Evolutionary conservation across 1,139 yeast species (phyloP).

Genomic region (Lodderomyces parapsilosis): DNA sequence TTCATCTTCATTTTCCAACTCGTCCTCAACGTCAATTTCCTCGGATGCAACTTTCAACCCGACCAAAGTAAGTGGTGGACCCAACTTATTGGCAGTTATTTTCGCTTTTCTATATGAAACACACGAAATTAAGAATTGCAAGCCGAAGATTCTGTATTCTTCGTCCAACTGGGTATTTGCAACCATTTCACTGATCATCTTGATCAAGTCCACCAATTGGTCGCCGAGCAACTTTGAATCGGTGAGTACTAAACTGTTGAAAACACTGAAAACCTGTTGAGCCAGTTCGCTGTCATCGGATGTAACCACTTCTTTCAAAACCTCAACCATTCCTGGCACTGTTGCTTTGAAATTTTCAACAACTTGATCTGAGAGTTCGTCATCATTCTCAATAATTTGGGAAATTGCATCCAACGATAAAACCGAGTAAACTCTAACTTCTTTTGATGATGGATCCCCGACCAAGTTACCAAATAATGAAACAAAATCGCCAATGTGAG

Average conservation of each 20-base stretch:
- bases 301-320: constrained; percentile 71
- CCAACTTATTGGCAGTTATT: constrained; percentile 63
- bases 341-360: constrained; percentile 63
- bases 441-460: constrained; percentile 63
- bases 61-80: constrained; percentile 72
- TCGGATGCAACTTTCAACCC: constrained; percentile 81
- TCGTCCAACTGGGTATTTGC: constrained; percentile 67
- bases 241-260: constrained; percentile 73
- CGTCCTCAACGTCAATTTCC: constrained; percentile 70
- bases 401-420: constrained; percentile 80
- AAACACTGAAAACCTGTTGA: constrained; percentile 77
- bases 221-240: constrained; percentile 82
- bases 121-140: constrained; percentile 81
- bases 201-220: constrained; percentile 64
- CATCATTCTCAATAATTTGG: constrained; percentile 59
- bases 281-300: constrained; percentile 73
- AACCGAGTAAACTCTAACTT: constrained; percentile 80
- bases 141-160: constrained; percentile 79
- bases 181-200: constrained; percentile 75
- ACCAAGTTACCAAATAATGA: constrained; percentile 67
- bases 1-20: constrained; percentile 76
- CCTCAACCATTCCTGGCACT: constrained; percentile 80
- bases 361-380: constrained; percentile 30
- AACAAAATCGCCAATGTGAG: constrained; percentile 66
- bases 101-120: constrained; percentile 72